phyloP scores from a whole-genome alignment of 305 asterid genomes.

The Fraxinus sp. region DNA sequence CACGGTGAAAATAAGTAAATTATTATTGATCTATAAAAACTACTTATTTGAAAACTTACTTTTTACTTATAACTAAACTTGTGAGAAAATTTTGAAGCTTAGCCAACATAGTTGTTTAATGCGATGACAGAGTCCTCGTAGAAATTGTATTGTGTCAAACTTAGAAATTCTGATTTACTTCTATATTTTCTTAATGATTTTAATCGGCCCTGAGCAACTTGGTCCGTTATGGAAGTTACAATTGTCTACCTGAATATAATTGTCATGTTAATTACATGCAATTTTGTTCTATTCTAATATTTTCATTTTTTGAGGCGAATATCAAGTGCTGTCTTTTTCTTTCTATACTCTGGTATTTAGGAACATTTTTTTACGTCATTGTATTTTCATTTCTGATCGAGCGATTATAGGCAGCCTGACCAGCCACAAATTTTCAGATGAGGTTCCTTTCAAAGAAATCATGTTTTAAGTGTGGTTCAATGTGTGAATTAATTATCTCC shows the following conservation, averaged over 20 bases:
- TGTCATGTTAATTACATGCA: background rate
- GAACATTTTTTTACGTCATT: background rate
- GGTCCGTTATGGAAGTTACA: background rate
- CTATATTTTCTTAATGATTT: background rate
- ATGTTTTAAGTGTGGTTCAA: background rate
- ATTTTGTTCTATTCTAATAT: background rate
- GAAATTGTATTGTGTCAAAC: background rate
- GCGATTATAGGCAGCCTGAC: background rate
- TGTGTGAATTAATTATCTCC: conserved; percentile 7
- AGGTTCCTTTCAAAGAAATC: background rate
- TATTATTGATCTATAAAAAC: background rate
- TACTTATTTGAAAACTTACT: background rate
- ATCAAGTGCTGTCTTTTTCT: background rate
- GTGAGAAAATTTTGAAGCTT: background rate
- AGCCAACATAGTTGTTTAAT: background rate
- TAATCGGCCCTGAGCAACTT: background rate
- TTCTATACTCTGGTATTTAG: background rate
- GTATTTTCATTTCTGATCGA: background rate
- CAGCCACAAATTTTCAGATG: background rate
- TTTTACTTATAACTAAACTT: background rate
- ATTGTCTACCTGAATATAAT: background rate
- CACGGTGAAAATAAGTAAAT: background rate
- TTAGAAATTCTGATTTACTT: background rate
- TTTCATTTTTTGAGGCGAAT: background rate
- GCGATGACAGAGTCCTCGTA: background rate